Percentiles rank a stretch among this genome's conserved stretches.
Evolutionary conservation across 2,329 filamentous ascomycete species (phyloP).

Genomic region (Geosmithia morbida): DNA sequence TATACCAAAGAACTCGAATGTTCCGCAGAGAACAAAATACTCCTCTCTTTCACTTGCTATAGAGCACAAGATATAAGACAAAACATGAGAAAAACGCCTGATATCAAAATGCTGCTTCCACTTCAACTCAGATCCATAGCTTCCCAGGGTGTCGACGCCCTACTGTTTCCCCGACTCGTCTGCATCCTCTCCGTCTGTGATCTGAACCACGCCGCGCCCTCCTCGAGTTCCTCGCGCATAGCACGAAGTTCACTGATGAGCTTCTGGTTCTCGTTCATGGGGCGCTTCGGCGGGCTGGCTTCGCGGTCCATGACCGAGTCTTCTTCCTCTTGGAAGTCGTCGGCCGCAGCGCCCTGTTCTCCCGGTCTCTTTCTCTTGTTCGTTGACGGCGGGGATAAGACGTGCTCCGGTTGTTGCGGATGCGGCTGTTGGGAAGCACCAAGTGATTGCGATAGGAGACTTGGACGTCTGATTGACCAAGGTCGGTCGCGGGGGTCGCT

Average conservation of each 20-base stretch:
- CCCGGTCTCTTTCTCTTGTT: slow-evolving; percentile 9
- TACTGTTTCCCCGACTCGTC: slow-evolving; percentile 15
- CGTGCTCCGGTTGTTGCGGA: not conserved
- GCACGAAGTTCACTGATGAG: slow-evolving; percentile 24
- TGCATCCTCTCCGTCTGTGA: slow-evolving; percentile 28
- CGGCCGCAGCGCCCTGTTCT: slow-evolving; percentile 2
- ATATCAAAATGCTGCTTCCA: not conserved
- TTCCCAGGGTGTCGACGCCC: slow-evolving; percentile 19
- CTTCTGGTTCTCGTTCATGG: slow-evolving; percentile 23
- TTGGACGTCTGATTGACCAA: not conserved
- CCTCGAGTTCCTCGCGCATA: slow-evolving; percentile 28
- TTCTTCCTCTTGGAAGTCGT: not conserved
- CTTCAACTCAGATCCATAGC: slow-evolving; percentile 1
- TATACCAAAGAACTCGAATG: too few relatives aligned
- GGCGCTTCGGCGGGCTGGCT: slow-evolving; percentile 17
- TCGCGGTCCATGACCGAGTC: not conserved
- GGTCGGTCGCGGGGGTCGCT: too few relatives aligned
- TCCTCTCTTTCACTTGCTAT: too few relatives aligned
- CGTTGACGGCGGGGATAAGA: slow-evolving; percentile 5
- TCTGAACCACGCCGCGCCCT: slow-evolving; percentile 29
- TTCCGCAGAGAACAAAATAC: too few relatives aligned
- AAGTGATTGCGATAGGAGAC: not conserved
- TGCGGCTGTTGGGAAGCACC: not conserved
- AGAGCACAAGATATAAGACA: not conserved
- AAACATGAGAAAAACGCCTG: not conserved